phyloP scores from a whole-genome alignment of 768 basidiomycete genomes.

The Leccinum arenicola region DNA sequence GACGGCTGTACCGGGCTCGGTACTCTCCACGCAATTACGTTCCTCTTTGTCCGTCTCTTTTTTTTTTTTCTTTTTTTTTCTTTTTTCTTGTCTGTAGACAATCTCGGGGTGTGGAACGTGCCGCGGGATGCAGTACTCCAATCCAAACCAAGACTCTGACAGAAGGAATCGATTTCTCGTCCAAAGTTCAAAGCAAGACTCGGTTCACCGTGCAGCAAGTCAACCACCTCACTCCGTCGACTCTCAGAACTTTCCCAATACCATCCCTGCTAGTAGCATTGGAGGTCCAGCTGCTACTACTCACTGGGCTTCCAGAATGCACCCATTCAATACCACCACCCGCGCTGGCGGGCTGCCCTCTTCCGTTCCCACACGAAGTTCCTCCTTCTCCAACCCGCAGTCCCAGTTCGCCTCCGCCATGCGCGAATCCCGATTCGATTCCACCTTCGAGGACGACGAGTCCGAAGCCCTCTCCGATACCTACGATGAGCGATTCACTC shows the following conservation, averaged over 20 bases:
- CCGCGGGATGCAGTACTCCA: conserved; percentile 28
- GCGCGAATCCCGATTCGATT: conserved; percentile 67
- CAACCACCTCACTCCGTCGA: conserved; percentile 61
- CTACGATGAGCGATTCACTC: conserved; percentile 55
- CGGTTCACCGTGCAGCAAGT: conserved; percentile 57
- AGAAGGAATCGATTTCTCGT: conserved; percentile 59
- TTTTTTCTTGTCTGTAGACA: background rate
- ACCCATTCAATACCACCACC: conserved; percentile 42
- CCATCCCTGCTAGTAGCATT: conserved; percentile 49
- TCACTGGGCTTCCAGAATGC: conserved; percentile 46
- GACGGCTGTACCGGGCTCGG: conserved; percentile 8
- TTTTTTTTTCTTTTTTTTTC: background rate
- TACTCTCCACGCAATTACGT: background rate
- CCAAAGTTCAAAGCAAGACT: conserved; percentile 36
- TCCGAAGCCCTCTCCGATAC: conserved; percentile 60
- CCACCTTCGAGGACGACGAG: conserved; percentile 83
- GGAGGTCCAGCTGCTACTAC: conserved; percentile 28
- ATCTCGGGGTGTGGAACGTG: too few species aligned
- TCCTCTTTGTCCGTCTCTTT: background rate
- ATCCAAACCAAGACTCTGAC: conserved; percentile 38
- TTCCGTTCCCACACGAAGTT: conserved; percentile 61
- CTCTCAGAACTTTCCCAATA: conserved; percentile 43
- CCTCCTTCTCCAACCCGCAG: conserved; percentile 64
- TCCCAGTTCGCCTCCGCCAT: conserved; percentile 59
- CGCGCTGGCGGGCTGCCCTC: conserved; percentile 37